These are phyloP conservation scores for Tilletia walkeri DNA, from an alignment of 1,284 basidiomycete genomes.

Conservation along the genomic window DNA sequence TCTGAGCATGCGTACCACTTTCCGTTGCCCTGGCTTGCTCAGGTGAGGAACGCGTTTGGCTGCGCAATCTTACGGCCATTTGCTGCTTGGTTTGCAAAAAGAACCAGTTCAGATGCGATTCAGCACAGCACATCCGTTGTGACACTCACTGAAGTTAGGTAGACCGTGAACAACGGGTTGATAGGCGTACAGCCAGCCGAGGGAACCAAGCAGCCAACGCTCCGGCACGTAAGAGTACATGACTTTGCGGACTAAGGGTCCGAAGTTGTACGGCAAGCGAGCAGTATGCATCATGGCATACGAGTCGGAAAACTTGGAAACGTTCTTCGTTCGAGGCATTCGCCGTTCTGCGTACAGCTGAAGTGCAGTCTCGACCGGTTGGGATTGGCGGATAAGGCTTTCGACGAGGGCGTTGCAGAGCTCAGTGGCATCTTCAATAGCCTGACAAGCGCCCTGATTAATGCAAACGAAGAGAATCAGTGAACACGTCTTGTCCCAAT, in stretches of 20 bases:
- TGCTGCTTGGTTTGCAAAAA: neutral
- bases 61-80: neutral
- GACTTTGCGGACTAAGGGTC: neutral
- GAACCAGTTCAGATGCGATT: neutral
- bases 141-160: neutral
- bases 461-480: no score
- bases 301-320: constrained; percentile 2
- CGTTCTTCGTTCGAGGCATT: neutral
- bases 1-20: no score
- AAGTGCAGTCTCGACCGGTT: neutral
- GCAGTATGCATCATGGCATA: constrained; percentile 1
- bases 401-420: constrained; percentile 3
- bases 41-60: neutral
- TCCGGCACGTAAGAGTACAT: neutral
- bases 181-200: constrained; percentile 4
- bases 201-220: neutral
- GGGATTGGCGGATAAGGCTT: neutral
- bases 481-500: no score
- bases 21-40: no score
- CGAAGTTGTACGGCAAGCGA: neutral
- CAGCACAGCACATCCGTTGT: neutral
- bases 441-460: neutral
- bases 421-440: constrained; percentile 1
- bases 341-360: neutral
- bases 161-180: constrained; percentile 1